These are phyloP conservation scores for Marchantia paleacea DNA, from an alignment of 225 moss, liverwort and hornwort species.

Conservation along the genomic window DNA sequence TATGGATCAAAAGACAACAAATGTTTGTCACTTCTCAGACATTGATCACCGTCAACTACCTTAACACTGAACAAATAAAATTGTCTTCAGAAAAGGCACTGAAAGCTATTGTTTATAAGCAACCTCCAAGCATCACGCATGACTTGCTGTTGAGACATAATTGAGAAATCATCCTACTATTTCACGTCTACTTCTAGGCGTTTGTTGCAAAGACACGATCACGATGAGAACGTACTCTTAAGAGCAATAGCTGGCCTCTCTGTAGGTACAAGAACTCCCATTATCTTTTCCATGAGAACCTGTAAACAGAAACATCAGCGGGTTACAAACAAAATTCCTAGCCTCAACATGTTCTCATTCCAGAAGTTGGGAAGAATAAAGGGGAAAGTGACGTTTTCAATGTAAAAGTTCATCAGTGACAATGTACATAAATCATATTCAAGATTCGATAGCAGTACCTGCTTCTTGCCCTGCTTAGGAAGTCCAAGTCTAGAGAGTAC, in stretches of 20 bases:
- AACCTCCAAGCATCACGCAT: too few species aligned
- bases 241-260: constrained; percentile 58
- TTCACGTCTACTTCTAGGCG: not conserved
- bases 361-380: too few species aligned
- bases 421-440: not conserved
- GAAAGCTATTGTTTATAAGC: too few species aligned
- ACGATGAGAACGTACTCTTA: constrained; percentile 54
- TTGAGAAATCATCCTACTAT: not conserved
- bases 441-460: constrained; percentile 24
- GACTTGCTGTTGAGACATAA: too few species aligned
- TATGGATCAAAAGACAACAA: too few species aligned
- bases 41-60: too few species aligned
- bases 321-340: too few species aligned
- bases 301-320: constrained; percentile 21
- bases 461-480: constrained; percentile 59
- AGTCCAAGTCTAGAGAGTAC: constrained; percentile 52
- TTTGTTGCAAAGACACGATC: not conserved
- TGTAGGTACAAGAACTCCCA: constrained; percentile 79
- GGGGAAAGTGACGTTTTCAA: not conserved
- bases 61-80: too few species aligned
- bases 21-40: too few species aligned
- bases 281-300: constrained; percentile 99
- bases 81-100: too few species aligned
- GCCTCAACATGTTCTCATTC: too few species aligned
- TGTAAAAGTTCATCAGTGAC: not conserved